Base-by-base conservation (phyloP, 768 basidiomycete genomes). In the Phylloporus arenicola region DNA sequence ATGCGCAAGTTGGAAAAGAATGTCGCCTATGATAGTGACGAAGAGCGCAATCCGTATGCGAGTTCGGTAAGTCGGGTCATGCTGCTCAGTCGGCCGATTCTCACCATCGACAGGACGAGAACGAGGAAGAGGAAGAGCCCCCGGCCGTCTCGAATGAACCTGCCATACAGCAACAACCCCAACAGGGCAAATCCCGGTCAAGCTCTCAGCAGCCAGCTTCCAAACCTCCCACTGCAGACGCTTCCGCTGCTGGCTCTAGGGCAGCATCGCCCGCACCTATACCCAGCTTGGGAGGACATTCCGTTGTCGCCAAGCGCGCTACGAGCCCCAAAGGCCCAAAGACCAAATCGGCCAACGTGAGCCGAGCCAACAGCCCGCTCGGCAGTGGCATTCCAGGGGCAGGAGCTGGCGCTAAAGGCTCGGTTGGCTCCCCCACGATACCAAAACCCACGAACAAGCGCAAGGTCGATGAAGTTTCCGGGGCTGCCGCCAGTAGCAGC, bases 1-100 rank as follows among this genome's bases (percentile, higher is more conserved):
- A 81, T 97, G 61, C 84, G 79, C 53, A 88, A 83, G 62, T 75
- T 83, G 50, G 93, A 94, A 68, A 89, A 91, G 64, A 86, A 86
- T 48, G 82, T 78, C 9, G 84, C 75, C 7, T 91, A 92, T 62
- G 90, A 92, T 14, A 85, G 82, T 45, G 89, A 91, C 40, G 88
- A 92, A 19, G 86, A 90, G 38, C 62, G 48, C 29, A 89, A 92
- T 65, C 90, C 90, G 5, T 92, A 91, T 61, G 84, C 83, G 1
- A 84, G 80, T 63, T 86, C 84, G 59, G 89, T 83, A 64, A 59
- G 85, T 69, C 31, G 43, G 35, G 30, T 1, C 51, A 45, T 35
- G 19, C 4, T 34, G 44, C 30, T 39, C 50, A 37, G 6, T 44
- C 45, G 17, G 11, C 44, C 8, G 22, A 2, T 11, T 35, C 46